Percentiles rank a stretch among this genome's conserved stretches.
Conservation (phyloP, 441 rosid genomes). For the Adansonia rubrostipa region DNA sequence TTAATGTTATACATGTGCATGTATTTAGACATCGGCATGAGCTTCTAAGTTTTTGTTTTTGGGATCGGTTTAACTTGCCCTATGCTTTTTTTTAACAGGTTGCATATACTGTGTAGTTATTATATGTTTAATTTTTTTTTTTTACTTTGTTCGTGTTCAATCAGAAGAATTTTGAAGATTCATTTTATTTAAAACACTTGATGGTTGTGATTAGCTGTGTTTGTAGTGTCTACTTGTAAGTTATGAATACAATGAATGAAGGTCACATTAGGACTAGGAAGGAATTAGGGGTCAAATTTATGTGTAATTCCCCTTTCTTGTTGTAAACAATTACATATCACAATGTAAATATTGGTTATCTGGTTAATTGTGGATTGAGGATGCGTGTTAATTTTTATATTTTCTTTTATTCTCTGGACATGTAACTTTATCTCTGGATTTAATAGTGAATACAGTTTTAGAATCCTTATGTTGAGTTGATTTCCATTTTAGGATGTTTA, state of each 20-base stretch:
- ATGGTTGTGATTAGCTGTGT: constrained; percentile 9
- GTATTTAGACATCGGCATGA: constrained; percentile 5
- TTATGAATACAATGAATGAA: background rate
- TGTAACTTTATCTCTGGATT: background rate
- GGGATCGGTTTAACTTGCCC: background rate
- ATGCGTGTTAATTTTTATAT: background rate
- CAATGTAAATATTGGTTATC: background rate
- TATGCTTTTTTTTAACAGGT: background rate
- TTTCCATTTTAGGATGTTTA: background rate
- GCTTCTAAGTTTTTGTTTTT: constrained; percentile 10
- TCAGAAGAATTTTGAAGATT: constrained; percentile 5
- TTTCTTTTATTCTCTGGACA: constrained; percentile 12
- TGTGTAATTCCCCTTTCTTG: constrained; percentile 2
- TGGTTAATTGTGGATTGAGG: constrained; percentile 3
- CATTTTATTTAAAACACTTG: background rate
- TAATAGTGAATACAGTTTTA: constrained; percentile 7
- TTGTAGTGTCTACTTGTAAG: constrained; percentile 1
- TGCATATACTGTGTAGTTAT: background rate
- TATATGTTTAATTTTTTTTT: background rate
- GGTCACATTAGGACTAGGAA: background rate
- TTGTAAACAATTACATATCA: background rate
- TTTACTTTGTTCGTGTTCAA: constrained; percentile 2
- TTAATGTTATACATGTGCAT: background rate
- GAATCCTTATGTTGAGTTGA: constrained; percentile 9
- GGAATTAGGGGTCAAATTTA: background rate